These are phyloP conservation scores for Podosphaera aphanis DNA, from an alignment of 2,329 filamentous ascomycete species.

Conservation along the genomic window DNA sequence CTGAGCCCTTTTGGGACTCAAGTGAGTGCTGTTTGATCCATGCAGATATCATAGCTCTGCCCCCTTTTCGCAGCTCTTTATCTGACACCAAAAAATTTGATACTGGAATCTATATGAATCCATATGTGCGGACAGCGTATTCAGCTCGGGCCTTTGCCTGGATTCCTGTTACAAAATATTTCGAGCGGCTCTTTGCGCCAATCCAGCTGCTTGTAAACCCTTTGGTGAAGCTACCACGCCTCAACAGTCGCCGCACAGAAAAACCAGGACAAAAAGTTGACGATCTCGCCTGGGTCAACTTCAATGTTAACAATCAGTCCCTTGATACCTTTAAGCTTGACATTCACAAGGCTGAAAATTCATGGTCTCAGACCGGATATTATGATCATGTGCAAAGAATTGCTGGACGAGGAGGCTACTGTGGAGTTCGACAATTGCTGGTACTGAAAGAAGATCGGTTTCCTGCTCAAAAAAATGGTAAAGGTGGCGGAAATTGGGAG, in stretches of 20 bases:
- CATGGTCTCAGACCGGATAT: background rate
- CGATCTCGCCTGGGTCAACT: constrained; percentile 24
- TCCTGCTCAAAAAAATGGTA: background rate
- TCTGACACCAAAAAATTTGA: constrained; percentile 17
- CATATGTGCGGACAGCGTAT: constrained; percentile 51
- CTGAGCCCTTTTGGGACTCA: constrained; percentile 36
- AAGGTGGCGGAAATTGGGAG: constrained; percentile 3
- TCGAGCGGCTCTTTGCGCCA: constrained; percentile 39
- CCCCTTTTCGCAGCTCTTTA: background rate
- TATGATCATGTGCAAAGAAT: background rate
- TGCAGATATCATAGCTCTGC: constrained; percentile 21
- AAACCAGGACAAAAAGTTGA: constrained; percentile 29
- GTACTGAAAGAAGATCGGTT: constrained; percentile 1
- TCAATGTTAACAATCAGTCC: background rate
- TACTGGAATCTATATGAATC: constrained; percentile 48
- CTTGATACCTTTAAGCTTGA: background rate
- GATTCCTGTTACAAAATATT: constrained; percentile 35
- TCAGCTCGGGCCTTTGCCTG: constrained; percentile 29
- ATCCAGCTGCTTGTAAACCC: constrained; percentile 34
- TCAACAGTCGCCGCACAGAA: constrained; percentile 37
- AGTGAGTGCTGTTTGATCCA: constrained; percentile 40
- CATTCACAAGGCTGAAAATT: background rate
- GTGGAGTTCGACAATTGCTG: constrained; percentile 2
- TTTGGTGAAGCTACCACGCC: constrained; percentile 30
- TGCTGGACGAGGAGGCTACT: constrained; percentile 1